Evolutionary conservation across 1,284 basidiomycete species (phyloP).

Genomic region (Ustilago bromivora): DNA sequence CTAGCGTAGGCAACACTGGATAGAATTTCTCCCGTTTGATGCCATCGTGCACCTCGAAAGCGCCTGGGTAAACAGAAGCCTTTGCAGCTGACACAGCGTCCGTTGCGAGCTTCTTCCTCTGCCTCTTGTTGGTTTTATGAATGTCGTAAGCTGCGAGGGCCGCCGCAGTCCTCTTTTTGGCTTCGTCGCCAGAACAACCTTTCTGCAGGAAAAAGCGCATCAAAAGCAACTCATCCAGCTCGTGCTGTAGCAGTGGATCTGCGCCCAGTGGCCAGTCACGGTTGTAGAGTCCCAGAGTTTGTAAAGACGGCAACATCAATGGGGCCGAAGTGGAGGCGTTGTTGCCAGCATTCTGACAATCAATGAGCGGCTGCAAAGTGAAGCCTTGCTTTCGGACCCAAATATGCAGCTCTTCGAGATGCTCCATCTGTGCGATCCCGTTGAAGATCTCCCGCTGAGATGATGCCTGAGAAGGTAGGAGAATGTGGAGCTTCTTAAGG

Average conservation of each 20-base stretch:
- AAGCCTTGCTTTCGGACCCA: not conserved
- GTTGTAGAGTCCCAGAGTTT: not conserved
- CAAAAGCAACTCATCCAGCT: not conserved
- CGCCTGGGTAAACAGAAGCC: not conserved
- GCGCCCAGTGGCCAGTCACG: not conserved
- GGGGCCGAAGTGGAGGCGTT: not conserved
- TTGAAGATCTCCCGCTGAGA: not conserved
- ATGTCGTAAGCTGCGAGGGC: not conserved
- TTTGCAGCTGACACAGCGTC: not conserved
- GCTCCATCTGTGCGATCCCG: not conserved
- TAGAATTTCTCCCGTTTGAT: not conserved
- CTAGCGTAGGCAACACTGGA: not conserved
- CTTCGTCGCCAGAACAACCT: conserved; percentile 6
- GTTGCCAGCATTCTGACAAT: not conserved
- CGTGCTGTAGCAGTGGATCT: not conserved
- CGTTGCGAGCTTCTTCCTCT: not conserved
- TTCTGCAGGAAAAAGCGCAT: conserved; percentile 6
- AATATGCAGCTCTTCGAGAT: conserved; percentile 14
- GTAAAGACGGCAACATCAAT: conserved; percentile 4
- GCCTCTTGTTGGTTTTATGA: not conserved
- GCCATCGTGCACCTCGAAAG: not conserved
- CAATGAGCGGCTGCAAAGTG: conserved; percentile 1
- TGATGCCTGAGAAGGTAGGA: not conserved
- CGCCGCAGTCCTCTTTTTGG: conserved; percentile 1
- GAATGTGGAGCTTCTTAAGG: conserved; percentile 6